Percentiles rank a stretch among this genome's conserved stretches.
phyloP scores from a whole-genome alignment of 768 basidiomycete species.

The Boletus pseudopeckii region DNA sequence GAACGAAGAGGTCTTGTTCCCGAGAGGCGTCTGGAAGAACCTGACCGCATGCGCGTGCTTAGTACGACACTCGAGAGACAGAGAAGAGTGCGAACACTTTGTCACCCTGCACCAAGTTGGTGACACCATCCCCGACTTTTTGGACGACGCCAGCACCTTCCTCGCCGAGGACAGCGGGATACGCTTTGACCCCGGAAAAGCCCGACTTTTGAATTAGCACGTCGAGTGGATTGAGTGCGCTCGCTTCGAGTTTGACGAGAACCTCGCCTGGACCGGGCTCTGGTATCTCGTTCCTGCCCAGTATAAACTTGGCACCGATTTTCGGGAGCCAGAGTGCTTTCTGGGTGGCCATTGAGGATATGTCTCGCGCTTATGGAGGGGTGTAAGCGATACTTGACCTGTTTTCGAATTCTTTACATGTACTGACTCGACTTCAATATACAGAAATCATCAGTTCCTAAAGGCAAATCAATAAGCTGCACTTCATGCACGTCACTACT shows the following conservation, averaged over 20 bases:
- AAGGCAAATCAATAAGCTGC: too few relatives aligned
- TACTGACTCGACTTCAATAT: background rate
- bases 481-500: background rate
- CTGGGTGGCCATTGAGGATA: background rate
- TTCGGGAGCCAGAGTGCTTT: slow-evolving; percentile 14
- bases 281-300: slow-evolving; percentile 22
- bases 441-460: too few relatives aligned
- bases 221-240: slow-evolving; percentile 45
- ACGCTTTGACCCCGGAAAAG: slow-evolving; percentile 25
- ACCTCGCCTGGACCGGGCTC: slow-evolving; percentile 41
- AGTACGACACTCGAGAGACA: background rate
- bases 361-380: background rate
- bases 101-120: slow-evolving; percentile 32
- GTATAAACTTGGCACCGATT: slow-evolving; percentile 2
- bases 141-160: slow-evolving; percentile 38
- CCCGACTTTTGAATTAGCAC: background rate
- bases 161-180: slow-evolving; percentile 34
- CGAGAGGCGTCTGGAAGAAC: slow-evolving; percentile 6
- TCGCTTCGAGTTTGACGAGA: slow-evolving; percentile 39
- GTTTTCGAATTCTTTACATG: background rate
- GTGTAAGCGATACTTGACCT: background rate
- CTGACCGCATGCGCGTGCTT: background rate
- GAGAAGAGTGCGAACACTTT: slow-evolving; percentile 8
- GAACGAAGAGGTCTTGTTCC: slow-evolving; percentile 11
- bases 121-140: slow-evolving; percentile 35